phyloP scores from a whole-genome alignment of 169 alveolate species.

The Cryptosporidium ryanae region DNA sequence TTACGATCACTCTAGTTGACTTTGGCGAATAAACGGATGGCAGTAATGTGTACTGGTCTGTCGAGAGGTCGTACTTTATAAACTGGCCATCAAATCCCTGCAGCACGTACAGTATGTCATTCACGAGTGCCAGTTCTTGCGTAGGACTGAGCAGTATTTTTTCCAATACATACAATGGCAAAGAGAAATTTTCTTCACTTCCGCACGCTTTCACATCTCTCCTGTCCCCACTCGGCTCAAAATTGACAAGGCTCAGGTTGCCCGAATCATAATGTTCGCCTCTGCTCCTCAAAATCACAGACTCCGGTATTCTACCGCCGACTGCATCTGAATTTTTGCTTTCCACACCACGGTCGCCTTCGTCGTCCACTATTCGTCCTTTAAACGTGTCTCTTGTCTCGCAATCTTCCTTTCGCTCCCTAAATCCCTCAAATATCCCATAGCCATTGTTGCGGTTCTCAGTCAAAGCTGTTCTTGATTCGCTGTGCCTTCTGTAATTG shows the following conservation, averaged over 20 bases:
- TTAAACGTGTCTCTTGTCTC: no score
- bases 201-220: neutral
- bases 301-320: no score
- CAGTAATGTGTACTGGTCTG: conserved; percentile 11
- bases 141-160: conserved; percentile 43
- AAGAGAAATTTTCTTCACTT: neutral
- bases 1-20: conserved; percentile 29
- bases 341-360: no score
- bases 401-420: no score
- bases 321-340: no score
- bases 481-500: no score
- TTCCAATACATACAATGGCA: conserved; percentile 52
- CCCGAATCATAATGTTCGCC: neutral
- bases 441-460: no score
- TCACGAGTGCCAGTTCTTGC: conserved; percentile 65
- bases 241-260: neutral
- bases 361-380: no score
- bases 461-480: no score
- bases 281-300: neutral
- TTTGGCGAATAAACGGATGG: conserved; percentile 50
- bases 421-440: no score
- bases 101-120: conserved; percentile 62
- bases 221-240: neutral
- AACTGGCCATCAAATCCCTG: conserved; percentile 68
- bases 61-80: conserved; percentile 29